Conservation (phyloP, 345 rosid genomes). For the Arabis alpina region DNA sequence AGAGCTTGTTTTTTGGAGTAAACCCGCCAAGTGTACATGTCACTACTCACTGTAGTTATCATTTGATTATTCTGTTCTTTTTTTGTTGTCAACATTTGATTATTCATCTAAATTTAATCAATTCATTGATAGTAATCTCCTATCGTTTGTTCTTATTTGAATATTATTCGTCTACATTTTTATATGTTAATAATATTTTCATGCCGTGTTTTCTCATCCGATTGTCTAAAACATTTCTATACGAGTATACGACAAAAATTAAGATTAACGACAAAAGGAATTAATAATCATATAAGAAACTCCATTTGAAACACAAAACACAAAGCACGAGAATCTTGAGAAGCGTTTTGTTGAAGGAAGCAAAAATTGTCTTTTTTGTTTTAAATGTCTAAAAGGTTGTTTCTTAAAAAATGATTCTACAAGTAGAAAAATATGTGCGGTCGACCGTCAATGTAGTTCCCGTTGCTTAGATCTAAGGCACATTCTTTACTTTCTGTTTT, state of each 20-base stretch:
- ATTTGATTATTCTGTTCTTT: background rate
- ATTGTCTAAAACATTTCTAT: background rate
- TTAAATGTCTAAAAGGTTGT: constrained; percentile 6
- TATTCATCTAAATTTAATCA: background rate
- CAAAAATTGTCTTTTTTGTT: constrained; percentile 1
- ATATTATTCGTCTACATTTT: background rate
- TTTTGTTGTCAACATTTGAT: constrained; percentile 19
- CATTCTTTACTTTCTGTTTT: background rate
- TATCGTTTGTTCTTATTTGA: constrained; percentile 15
- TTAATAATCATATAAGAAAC: background rate
- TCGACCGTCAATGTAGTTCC: constrained; percentile 31
- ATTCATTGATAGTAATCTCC: no score
- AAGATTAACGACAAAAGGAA: background rate
- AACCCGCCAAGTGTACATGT: constrained; percentile 36
- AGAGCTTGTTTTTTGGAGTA: constrained; percentile 6
- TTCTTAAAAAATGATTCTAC: constrained; percentile 8
- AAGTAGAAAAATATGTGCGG: constrained; percentile 19
- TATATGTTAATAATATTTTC: background rate
- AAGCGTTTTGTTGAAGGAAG: constrained; percentile 43
- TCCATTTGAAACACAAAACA: constrained; percentile 23
- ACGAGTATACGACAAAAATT: background rate
- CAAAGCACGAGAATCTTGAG: constrained; percentile 46
- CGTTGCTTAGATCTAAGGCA: constrained; percentile 31
- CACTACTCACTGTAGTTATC: constrained; percentile 17
- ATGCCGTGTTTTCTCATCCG: background rate